Evolutionary conservation across 75 land plant species (phyloP), one percentile per base, ranked within the genome.

Genomic region (Sequoia sempervirens): DNA sequence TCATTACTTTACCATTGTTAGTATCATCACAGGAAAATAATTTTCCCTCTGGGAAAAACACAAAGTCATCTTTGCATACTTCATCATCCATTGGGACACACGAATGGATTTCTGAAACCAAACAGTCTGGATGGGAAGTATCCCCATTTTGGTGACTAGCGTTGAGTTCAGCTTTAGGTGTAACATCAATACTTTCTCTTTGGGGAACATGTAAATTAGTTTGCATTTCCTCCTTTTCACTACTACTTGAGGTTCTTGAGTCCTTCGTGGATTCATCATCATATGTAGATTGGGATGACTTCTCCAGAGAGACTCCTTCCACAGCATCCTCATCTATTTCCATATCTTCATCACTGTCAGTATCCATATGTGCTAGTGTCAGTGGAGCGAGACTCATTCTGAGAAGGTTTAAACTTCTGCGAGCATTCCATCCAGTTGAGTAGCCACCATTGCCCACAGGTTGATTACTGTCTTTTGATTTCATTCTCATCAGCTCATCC

Each of bases 401-500:
- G 82, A 96, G 82, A 5, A 87, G 85, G 84, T 92, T 94, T 79
- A 93, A 86, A 87, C 95, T 96, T 40, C 91, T 92, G 54, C 96
- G 93, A 9, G 91, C 91, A 85, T 87, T 93, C 83, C 84, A 82
- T 23, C 90, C 87, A 75, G 83, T 88, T 15, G 90, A 92, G 45
- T 90, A 82, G 61, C 89, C 90, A 72, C 81, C 75, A n/a, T 38
- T 85, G 23, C 82, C 83, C 13, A 78, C 85, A 43, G 64, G 50
- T 50, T 80, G 82, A 28, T 54, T 61, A 12, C 17, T 13, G 7
- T 47, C 82, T 79, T 69, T 86, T 36, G 92, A 87, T 82, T 91
- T 95, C 30, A 90, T 92, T 81, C 89, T 92, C 85, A 90, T 87
- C 45, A 95, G 90, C 85, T 95, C 97, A 82, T 95, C 97, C 97